Evolutionary conservation across 352 stramenopile genomes (phyloP).

Genomic region (Stramenopiles sp.): DNA sequence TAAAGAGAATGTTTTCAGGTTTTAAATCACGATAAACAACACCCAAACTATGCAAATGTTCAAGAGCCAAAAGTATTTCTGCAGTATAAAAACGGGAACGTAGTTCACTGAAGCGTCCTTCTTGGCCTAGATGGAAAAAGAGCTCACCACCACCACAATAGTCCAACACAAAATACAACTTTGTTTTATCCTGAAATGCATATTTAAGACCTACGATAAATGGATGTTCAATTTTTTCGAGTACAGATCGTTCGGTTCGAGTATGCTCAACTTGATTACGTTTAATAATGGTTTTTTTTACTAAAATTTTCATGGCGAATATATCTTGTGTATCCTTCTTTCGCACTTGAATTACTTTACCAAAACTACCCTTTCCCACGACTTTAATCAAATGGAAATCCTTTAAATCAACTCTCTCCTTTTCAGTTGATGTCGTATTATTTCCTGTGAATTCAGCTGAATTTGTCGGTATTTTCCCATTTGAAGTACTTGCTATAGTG

Average conservation of each 20-base stretch:
- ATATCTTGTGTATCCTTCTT: slow-evolving; percentile 52
- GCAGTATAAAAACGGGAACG: slow-evolving; percentile 77
- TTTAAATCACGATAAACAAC: slow-evolving; percentile 28
- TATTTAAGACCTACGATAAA: slow-evolving; percentile 29
- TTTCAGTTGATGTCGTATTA: too few species aligned
- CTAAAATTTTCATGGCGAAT: slow-evolving; percentile 87
- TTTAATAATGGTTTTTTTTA: slow-evolving; percentile 75
- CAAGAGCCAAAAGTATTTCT: slow-evolving; percentile 23
- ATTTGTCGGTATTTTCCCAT: too few species aligned
- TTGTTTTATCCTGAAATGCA: slow-evolving; percentile 24
- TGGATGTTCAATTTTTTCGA: slow-evolving; percentile 19
- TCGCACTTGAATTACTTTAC: slow-evolving; percentile 24
- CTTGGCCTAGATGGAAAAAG: slow-evolving; percentile 22
- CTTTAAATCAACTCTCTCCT: too few species aligned
- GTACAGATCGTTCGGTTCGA: slow-evolving; percentile 9
- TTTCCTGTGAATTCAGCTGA: too few species aligned
- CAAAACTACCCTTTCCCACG: slow-evolving; percentile 66
- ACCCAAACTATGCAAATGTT: slow-evolving; percentile 14
- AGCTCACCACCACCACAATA: slow-evolving; percentile 86
- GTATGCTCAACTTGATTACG: slow-evolving; percentile 32
- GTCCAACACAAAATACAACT: slow-evolving; percentile 86
- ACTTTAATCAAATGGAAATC: slow-evolving; percentile 21
- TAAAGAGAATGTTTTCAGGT: slow-evolving; percentile 48
- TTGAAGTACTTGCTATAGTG: too few species aligned
- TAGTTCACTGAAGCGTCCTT: slow-evolving; percentile 57